Evolutionary conservation across 2,329 filamentous ascomycete species (phyloP).

Genomic region (Phyllosticta ampelicida): DNA sequence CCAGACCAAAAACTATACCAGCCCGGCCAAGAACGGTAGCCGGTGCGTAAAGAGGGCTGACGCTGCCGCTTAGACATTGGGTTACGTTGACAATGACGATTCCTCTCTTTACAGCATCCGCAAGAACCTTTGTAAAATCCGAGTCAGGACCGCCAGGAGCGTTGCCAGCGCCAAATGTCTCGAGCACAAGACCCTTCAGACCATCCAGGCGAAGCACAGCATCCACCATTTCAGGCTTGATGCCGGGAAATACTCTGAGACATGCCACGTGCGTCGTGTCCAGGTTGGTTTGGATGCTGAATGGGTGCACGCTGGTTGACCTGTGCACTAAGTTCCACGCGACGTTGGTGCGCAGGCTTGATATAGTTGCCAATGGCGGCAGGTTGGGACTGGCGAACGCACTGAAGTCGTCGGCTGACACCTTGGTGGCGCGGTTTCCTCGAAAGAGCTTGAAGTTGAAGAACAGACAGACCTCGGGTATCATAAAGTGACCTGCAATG

Average conservation of each 20-base stretch:
- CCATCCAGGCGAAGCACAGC: conserved; percentile 67
- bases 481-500: conserved; percentile 82
- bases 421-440: conserved; percentile 79
- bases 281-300: conserved; percentile 62
- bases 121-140: conserved; percentile 65
- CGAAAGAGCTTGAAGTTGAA: conserved; percentile 88
- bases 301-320: conserved; percentile 62
- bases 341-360: conserved; percentile 68
- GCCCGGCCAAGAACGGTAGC: conserved; percentile 62
- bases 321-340: conserved; percentile 69
- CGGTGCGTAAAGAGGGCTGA: conserved; percentile 32
- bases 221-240: conserved; percentile 87
- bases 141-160: conserved; percentile 74
- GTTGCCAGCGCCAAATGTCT: conserved; percentile 91
- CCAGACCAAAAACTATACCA: conserved; percentile 80
- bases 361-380: conserved; percentile 69
- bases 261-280: conserved; percentile 86
- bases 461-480: conserved; percentile 87
- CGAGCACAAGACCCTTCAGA: conserved; percentile 70
- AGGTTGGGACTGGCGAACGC: conserved; percentile 86
- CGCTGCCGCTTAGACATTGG: conserved; percentile 55
- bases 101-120: conserved; percentile 65
- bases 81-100: conserved; percentile 85
- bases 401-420: conserved; percentile 74
- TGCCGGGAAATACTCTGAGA: conserved; percentile 81